Conservation (phyloP, 176 grass and related monocot genomes). For the Carex littledalei region DNA sequence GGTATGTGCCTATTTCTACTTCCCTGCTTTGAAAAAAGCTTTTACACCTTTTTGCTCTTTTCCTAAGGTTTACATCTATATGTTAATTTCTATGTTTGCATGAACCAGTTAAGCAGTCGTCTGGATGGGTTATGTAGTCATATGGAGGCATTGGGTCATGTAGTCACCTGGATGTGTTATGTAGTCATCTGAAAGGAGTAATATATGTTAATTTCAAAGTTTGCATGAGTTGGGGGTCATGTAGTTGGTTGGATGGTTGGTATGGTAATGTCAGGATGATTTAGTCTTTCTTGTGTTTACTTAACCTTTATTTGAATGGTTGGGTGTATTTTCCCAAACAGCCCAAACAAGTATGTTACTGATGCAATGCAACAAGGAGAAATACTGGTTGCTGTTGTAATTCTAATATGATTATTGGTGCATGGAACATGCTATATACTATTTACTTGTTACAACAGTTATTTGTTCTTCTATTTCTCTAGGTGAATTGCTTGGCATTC, state of each 20-base stretch:
- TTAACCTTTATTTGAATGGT: neutral
- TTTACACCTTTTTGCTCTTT: neutral
- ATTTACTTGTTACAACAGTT: neutral
- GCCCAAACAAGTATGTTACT: neutral
- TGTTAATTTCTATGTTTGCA: neutral
- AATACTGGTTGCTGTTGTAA: neutral
- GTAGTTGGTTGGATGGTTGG: neutral
- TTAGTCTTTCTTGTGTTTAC: slow-evolving; percentile 1
- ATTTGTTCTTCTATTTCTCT: slow-evolving; percentile 8
- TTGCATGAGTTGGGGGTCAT: neutral
- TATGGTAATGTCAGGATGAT: neutral
- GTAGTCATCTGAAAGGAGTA: neutral
- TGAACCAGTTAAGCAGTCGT: neutral
- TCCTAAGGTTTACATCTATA: neutral
- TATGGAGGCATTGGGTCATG: neutral
- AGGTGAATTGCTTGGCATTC: slow-evolving; percentile 97
- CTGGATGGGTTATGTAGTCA: neutral
- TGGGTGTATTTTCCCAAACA: neutral
- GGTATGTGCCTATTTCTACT: slow-evolving; percentile 40
- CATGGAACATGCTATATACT: neutral
- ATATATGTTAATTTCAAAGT: neutral
- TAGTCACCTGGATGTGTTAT: neutral
- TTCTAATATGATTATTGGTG: slow-evolving; percentile 7
- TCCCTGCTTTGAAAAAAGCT: slow-evolving; percentile 8
- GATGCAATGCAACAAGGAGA: neutral